phyloP scores from a whole-genome alignment of 2,329 filamentous ascomycete species.

The Bipolaris sorokiniana region DNA sequence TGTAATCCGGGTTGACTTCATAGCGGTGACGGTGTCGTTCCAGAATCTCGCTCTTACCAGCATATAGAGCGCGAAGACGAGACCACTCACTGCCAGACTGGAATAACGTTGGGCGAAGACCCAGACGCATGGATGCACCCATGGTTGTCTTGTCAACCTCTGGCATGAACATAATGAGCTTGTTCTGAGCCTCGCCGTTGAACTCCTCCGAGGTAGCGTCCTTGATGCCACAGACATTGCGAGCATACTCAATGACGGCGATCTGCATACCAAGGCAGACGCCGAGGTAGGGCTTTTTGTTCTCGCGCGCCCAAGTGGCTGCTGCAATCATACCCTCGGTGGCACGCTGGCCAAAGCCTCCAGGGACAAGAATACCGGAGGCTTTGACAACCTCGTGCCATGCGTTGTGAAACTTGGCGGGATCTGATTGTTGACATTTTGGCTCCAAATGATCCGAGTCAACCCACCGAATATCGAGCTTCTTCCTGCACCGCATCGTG shows the following conservation, averaged over 20 bases:
- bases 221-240: slow-evolving; percentile 71
- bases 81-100: slow-evolving; percentile 78
- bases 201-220: slow-evolving; percentile 65
- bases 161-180: slow-evolving; percentile 89
- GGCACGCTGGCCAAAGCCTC: slow-evolving; percentile 81
- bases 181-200: slow-evolving; percentile 65
- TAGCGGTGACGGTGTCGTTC: slow-evolving; percentile 90
- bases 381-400: slow-evolving; percentile 82
- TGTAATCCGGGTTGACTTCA: slow-evolving; percentile 83
- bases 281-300: slow-evolving; percentile 82
- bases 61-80: slow-evolving; percentile 77
- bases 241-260: slow-evolving; percentile 86
- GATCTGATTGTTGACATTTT: slow-evolving; percentile 64
- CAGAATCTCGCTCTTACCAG: slow-evolving; percentile 54
- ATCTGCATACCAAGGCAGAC: slow-evolving; percentile 94
- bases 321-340: slow-evolving; percentile 89
- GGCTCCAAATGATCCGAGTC: slow-evolving; percentile 85
- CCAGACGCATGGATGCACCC: slow-evolving; percentile 87
- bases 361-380: slow-evolving; percentile 71
- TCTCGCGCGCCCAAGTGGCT: slow-evolving; percentile 84
- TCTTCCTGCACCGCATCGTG: slow-evolving; percentile 82
- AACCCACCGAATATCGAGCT: slow-evolving; percentile 81
- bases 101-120: slow-evolving; percentile 75
- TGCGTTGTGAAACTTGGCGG: slow-evolving; percentile 79
- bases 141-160: slow-evolving; percentile 78